Conservation (phyloP, 768 basidiomycete genomes). For the Hemileccinum rubropunctum region DNA sequence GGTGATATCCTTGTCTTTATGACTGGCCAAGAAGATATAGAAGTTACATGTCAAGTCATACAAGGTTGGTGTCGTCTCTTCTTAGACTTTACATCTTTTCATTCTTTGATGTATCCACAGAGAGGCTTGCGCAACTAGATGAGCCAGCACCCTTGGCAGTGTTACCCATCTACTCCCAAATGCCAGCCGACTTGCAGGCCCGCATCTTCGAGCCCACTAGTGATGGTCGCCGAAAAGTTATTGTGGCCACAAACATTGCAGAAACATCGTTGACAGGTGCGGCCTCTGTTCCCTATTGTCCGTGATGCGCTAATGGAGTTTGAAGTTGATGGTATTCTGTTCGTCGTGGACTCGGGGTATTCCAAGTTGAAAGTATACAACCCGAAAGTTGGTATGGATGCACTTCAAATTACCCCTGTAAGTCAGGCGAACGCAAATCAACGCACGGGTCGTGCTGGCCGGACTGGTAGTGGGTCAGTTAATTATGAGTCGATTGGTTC, state of each 20-base stretch:
- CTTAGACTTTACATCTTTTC: neutral
- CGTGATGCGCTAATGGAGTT: constrained; percentile 4
- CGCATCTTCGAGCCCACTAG: constrained; percentile 94
- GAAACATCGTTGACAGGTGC: constrained; percentile 94
- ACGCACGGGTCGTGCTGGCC: constrained; percentile 92
- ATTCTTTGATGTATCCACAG: constrained; percentile 39
- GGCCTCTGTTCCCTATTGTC: constrained; percentile 6
- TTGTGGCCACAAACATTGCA: constrained; percentile 98
- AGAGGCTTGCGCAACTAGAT: constrained; percentile 89
- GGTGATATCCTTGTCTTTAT: constrained; percentile 98
- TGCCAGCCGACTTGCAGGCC: constrained; percentile 98
- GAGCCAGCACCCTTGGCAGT: constrained; percentile 85
- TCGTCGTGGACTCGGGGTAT: constrained; percentile 94
- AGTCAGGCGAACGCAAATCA: constrained; percentile 98
- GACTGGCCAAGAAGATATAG: constrained; percentile 99
- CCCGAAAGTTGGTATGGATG: constrained; percentile 99
- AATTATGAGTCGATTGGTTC: neutral
- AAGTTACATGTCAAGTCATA: constrained; percentile 92
- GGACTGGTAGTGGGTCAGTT: constrained; percentile 90
- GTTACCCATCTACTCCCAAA: constrained; percentile 98
- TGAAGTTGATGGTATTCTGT: constrained; percentile 93
- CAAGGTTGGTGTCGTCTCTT: constrained; percentile 53
- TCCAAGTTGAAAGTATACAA: constrained; percentile 99
- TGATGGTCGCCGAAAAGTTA: constrained; percentile 94
- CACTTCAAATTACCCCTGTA: constrained; percentile 97